These are phyloP conservation scores for Scutellaria baicalensis DNA, from an alignment of 257 asterid species.

Conservation along the genomic window DNA sequence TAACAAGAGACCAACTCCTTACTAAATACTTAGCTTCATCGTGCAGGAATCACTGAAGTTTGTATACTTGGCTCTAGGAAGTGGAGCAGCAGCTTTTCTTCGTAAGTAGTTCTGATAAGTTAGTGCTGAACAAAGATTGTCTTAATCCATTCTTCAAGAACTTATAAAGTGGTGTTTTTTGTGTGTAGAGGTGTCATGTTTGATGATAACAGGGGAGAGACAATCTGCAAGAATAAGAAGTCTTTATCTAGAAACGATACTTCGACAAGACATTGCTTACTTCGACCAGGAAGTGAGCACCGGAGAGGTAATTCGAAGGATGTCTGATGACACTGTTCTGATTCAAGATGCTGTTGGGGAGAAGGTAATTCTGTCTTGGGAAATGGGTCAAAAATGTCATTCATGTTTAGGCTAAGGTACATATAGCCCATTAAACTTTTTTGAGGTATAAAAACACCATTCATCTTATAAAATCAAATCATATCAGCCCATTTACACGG, in stretches of 20 bases:
- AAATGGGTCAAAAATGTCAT: no score
- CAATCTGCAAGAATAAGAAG: slow-evolving; percentile 44
- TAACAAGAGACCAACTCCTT: no score
- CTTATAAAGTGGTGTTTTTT: no score
- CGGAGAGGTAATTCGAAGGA: slow-evolving; percentile 42
- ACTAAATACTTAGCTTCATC: background rate
- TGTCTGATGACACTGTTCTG: slow-evolving; percentile 37
- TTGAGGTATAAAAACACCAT: no score
- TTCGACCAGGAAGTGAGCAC: slow-evolving; percentile 45
- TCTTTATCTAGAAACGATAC: slow-evolving; percentile 31
- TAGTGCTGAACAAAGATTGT: background rate
- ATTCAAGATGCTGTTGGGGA: slow-evolving; percentile 53
- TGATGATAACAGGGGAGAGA: slow-evolving; percentile 61
- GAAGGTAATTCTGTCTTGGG: slow-evolving; percentile 45
- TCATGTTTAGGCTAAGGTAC: no score
- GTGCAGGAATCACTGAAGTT: slow-evolving; percentile 31
- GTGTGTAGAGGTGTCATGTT: slow-evolving; percentile 42
- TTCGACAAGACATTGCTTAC: slow-evolving; percentile 50
- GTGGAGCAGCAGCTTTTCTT: slow-evolving; percentile 46
- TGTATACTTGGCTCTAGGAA: slow-evolving; percentile 40
- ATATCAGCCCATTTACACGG: no score
- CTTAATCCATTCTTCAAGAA: background rate
- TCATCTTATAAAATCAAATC: no score
- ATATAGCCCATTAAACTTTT: no score
- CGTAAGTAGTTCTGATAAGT: slow-evolving; percentile 34